A percentile compares a stretch with the other conserved stretches of the same genome.
phyloP scores from a whole-genome alignment of 2,329 filamentous ascomycete genomes.

The Colletotrichum tofieldiae region DNA sequence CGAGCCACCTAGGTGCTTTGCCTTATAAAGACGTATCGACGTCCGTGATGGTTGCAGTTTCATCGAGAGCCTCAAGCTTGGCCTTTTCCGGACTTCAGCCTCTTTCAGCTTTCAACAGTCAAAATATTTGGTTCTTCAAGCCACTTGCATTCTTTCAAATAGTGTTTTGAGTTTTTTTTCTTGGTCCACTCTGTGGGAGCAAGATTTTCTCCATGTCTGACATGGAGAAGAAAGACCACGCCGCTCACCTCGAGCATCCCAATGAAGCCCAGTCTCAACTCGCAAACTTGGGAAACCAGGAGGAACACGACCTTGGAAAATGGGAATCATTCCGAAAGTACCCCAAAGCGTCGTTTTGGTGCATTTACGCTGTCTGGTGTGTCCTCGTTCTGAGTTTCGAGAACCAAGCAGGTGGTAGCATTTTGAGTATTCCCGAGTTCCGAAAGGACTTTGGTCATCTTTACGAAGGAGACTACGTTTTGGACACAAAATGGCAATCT shows the following conservation, averaged over 20 bases:
- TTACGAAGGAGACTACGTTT: constrained; percentile 55
- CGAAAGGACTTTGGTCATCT: constrained; percentile 60
- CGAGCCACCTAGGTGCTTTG: constrained; percentile 8
- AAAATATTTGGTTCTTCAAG: no score
- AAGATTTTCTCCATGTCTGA: constrained; percentile 13
- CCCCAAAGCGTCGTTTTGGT: constrained; percentile 52
- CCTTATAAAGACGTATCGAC: constrained; percentile 29
- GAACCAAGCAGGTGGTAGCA: constrained; percentile 58
- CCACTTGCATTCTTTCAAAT: neutral
- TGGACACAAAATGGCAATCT: constrained; percentile 60
- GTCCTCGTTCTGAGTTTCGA: constrained; percentile 59
- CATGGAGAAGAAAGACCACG: constrained; percentile 23
- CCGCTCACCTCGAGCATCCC: constrained; percentile 24
- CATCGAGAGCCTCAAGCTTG: constrained; percentile 10
- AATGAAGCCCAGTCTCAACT: constrained; percentile 12
- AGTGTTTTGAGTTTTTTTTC: neutral
- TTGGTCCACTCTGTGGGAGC: no score
- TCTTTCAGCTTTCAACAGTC: neutral
- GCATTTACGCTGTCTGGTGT: constrained; percentile 57
- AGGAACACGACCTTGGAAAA: constrained; percentile 48
- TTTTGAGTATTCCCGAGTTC: constrained; percentile 62
- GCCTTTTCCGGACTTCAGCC: neutral
- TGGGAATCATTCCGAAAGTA: constrained; percentile 47
- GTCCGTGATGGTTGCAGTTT: constrained; percentile 16
- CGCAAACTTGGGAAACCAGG: constrained; percentile 47